Conservation (phyloP, 805 yeast genomes). For the Candida montana region DNA sequence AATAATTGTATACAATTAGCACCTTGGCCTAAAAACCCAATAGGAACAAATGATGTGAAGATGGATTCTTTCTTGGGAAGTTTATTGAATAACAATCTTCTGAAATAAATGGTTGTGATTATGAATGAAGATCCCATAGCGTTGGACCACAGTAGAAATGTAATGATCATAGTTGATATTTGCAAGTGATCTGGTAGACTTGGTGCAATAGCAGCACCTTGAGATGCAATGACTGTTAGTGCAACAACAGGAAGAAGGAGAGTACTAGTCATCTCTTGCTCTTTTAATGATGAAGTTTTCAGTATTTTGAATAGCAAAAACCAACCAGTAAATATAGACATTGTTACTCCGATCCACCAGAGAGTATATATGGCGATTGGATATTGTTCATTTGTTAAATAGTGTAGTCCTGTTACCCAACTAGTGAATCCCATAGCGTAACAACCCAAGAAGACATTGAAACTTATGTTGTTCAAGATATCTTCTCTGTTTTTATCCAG, state of each 20-base stretch:
- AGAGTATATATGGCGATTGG: constrained; percentile 49
- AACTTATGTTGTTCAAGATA: constrained; percentile 35
- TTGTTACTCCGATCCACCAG: constrained; percentile 66
- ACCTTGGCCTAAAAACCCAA: constrained; percentile 87
- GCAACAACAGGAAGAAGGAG: constrained; percentile 75
- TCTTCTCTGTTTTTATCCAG: constrained; percentile 26
- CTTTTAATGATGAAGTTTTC: constrained; percentile 29
- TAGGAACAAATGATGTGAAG: constrained; percentile 68
- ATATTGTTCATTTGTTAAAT: constrained; percentile 31
- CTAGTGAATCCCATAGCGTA: constrained; percentile 76
- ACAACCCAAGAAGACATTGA: constrained; percentile 69
- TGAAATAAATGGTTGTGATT: constrained; percentile 50
- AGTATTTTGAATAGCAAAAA: constrained; percentile 43
- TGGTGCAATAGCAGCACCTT: constrained; percentile 53
- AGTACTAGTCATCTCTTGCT: constrained; percentile 45
- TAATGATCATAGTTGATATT: constrained; percentile 46
- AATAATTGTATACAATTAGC: constrained; percentile 58
- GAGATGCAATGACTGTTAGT: constrained; percentile 66
- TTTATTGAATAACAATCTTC: constrained; percentile 53
- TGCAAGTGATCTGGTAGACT: constrained; percentile 42
- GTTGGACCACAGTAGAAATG: constrained; percentile 61
- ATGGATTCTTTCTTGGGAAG: constrained; percentile 51
- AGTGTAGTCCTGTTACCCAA: constrained; percentile 50
- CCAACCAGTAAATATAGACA: constrained; percentile 58
- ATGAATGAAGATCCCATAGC: constrained; percentile 59